Evolutionary conservation across 2,329 filamentous ascomycete genomes (phyloP), one percentile per base, ranked within the genome.

Genomic region (Monascus ruber): DNA sequence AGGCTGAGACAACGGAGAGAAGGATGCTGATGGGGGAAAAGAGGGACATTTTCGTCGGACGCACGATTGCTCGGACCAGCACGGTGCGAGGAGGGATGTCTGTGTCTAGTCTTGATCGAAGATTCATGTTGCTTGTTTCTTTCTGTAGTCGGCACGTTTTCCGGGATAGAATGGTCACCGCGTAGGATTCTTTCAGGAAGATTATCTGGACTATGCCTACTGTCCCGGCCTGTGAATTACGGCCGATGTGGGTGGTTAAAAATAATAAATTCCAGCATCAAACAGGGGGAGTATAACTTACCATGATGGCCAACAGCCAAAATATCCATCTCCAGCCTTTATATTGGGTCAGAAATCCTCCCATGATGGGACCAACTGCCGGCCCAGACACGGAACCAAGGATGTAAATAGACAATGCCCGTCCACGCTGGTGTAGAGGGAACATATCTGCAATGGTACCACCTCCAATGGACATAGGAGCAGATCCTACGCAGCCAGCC

Each of bases 1-100:
- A 58, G 6, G 72, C 72, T 37, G 74, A 66, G 42, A 76, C 76
- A 1, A 77, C 44, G 0, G 71, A 66, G 24, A 75, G 62, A n/a
- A 69, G 48, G 3, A 72, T 62, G n/a, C 73, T 65, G 27, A 80
- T 71, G 0, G 76, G 75, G 0, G 70, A 71, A 10, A 64, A 33
- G 36, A 65, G 47, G 44, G 66, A 61, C 26, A 59, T 62, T 45
- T 69, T 68, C 35, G 66, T 59, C 0, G 72, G 72, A 0, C 72
- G 65, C 1, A 69, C 50, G 33, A 74, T 67, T 29, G 67, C 60
- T 6, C 63, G 60, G 29, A 52, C 55, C 45, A 74, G 65, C 44
- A 66, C 59, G 33, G 69, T 58, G 0, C 44, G 37, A 0, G 60
- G 43, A 0, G 58, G 54, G 4, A 71, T 54, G 3, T 63, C 64